Conservation (phyloP, 1,139 yeast genomes). For the Sugiyamaella xylanicola region DNA sequence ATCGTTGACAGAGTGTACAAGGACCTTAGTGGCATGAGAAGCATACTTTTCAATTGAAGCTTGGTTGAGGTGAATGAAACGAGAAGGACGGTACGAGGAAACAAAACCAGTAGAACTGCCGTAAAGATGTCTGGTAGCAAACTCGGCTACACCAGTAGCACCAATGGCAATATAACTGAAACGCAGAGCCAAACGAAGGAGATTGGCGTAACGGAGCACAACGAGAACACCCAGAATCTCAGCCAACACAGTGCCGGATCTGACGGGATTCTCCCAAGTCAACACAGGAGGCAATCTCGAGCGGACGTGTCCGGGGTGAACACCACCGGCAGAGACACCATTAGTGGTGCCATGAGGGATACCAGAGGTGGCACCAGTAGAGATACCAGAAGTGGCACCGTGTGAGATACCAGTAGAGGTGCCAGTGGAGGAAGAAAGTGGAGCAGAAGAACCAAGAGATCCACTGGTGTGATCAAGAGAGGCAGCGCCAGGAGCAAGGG, state of each 20-base stretch:
- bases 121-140: slow-evolving; percentile 39
- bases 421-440: background rate
- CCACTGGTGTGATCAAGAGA: background rate
- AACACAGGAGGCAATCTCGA: slow-evolving; percentile 50
- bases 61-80: slow-evolving; percentile 39
- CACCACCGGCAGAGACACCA: background rate
- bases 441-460: background rate
- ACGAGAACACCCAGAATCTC: slow-evolving; percentile 60
- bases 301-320: background rate
- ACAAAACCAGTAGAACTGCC: slow-evolving; percentile 41
- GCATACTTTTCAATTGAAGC: slow-evolving; percentile 39
- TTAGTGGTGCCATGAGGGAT: background rate
- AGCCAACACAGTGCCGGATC: slow-evolving; percentile 78
- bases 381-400: background rate
- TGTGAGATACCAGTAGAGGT: background rate
- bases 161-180: slow-evolving; percentile 44
- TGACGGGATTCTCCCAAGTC: slow-evolving; percentile 81
- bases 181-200: slow-evolving; percentile 68
- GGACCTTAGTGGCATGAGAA: slow-evolving; percentile 36
- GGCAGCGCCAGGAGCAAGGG: slow-evolving; percentile 3
- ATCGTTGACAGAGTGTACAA: slow-evolving; percentile 42
- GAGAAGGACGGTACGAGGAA: slow-evolving; percentile 41
- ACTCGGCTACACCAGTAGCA: slow-evolving; percentile 39
- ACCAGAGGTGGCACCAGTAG: too few species aligned
- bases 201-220: slow-evolving; percentile 67